Conservation (phyloP, 768 basidiomycete genomes). For the Hygrocybe punicea region DNA sequence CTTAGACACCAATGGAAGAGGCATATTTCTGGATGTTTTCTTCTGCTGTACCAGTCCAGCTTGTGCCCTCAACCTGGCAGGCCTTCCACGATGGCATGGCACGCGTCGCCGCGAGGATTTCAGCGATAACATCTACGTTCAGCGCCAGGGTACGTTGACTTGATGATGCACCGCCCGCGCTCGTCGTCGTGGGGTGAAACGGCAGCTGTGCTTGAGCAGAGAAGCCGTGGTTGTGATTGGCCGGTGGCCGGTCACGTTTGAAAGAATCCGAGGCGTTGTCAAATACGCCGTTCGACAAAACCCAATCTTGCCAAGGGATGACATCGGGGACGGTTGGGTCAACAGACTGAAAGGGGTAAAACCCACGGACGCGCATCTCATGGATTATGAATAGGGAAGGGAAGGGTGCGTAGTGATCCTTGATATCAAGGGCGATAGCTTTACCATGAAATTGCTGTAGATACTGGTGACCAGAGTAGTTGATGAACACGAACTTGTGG, state of each 20-base stretch:
- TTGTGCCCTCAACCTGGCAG: conserved; percentile 30
- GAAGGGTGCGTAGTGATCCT: conserved; percentile 28
- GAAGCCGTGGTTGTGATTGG: conserved; percentile 2
- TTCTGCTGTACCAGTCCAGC: conserved; percentile 34
- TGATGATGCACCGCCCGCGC: conserved; percentile 12
- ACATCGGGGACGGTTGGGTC: conserved; percentile 15
- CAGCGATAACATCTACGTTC: conserved; percentile 23
- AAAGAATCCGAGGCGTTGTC: conserved; percentile 15
- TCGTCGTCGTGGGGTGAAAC: conserved; percentile 9
- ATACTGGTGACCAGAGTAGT: conserved; percentile 20
- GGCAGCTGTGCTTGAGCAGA: conserved; percentile 11
- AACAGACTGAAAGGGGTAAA: conserved; percentile 26
- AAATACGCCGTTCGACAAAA: conserved; percentile 14
- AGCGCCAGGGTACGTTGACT: conserved; percentile 15
- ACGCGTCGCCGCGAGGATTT: conserved; percentile 31
- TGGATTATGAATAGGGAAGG: conserved; percentile 34
- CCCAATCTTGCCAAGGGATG: conserved; percentile 28
- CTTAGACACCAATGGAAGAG: conserved; percentile 12
- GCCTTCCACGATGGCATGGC: conserved; percentile 33
- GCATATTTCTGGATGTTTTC: conserved; percentile 32
- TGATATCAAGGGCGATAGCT: conserved; percentile 32
- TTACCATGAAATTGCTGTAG: conserved; percentile 31
- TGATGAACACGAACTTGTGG: conserved; percentile 29
- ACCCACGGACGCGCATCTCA: conserved; percentile 36
- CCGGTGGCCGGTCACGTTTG: conserved; percentile 13